A percentile compares a stretch with the other conserved stretches of the same genome.
Conservation (phyloP, 768 basidiomycete genomes). For the Grammothele lineata region DNA sequence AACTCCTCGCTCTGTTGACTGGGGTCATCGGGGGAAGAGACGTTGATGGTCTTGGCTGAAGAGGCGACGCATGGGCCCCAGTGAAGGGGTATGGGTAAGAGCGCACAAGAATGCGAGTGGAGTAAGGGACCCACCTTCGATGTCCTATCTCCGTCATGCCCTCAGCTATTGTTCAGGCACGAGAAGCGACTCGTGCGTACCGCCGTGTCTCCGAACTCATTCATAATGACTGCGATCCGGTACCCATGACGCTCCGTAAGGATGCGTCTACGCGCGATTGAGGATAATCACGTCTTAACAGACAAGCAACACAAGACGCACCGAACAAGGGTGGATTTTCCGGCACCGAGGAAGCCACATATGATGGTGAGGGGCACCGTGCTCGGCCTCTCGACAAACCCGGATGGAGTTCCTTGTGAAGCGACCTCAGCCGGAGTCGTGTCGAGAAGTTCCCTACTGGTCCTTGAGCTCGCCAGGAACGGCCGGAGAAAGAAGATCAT, state of each 20-base stretch:
- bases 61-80: too few relatives aligned
- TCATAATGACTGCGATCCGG: conserved; percentile 97
- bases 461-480: too few relatives aligned
- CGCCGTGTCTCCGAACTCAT: conserved; percentile 95
- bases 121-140: conserved; percentile 61
- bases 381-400: too few relatives aligned
- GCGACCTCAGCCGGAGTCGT: too few relatives aligned
- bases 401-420: too few relatives aligned
- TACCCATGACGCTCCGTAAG: conserved; percentile 92
- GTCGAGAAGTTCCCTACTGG: conserved; percentile 12
- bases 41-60: conserved; percentile 81
- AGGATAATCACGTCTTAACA: too few relatives aligned
- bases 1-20: conserved; percentile 74
- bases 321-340: conserved; percentile 91
- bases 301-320: too few relatives aligned
- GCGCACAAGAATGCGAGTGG: neutral
- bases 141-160: conserved; percentile 51
- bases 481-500: neutral
- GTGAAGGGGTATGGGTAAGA: neutral
- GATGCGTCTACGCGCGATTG: conserved; percentile 69
- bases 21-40: conserved; percentile 64
- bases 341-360: conserved; percentile 91
- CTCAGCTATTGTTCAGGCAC: neutral
- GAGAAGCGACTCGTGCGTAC: conserved; percentile 37
- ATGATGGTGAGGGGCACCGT: conserved; percentile 89